These are phyloP conservation scores for Cladosporium sp. DNA, from an alignment of 2,329 filamentous ascomycete species.

Conservation along the genomic window DNA sequence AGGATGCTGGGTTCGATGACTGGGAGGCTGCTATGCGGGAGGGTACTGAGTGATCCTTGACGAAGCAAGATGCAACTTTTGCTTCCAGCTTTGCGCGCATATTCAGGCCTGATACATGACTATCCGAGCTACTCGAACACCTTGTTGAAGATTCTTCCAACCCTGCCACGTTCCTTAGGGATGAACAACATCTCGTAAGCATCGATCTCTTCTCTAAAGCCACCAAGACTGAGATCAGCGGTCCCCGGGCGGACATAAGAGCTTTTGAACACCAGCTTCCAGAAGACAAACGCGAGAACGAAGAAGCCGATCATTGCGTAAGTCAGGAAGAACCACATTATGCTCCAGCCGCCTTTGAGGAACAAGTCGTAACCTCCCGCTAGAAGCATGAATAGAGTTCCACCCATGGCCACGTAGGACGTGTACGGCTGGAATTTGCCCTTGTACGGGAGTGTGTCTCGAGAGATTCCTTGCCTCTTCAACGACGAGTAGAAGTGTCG, in stretches of 20 bases:
- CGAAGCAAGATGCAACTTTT: no score
- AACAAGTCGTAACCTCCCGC: slow-evolving; percentile 79
- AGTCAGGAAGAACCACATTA: slow-evolving; percentile 58
- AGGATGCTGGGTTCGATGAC: slow-evolving; percentile 43
- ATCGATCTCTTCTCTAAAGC: slow-evolving; percentile 11
- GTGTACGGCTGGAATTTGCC: slow-evolving; percentile 59
- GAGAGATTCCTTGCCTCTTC: slow-evolving; percentile 51
- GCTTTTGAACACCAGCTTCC: slow-evolving; percentile 15
- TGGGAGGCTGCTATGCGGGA: slow-evolving; percentile 1
- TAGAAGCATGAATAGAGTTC: slow-evolving; percentile 64
- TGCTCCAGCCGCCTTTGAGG: slow-evolving; percentile 65
- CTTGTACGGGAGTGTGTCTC: slow-evolving; percentile 43
- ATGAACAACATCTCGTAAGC: slow-evolving; percentile 5
- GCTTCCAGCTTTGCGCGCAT: no score
- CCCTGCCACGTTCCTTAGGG: not conserved
- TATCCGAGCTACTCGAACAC: slow-evolving; percentile 1
- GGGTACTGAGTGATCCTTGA: not conserved
- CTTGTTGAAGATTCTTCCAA: not conserved
- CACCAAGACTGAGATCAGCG: slow-evolving; percentile 13
- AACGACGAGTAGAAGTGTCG: slow-evolving; percentile 57
- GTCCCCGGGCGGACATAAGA: not conserved
- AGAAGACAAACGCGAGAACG: slow-evolving; percentile 8
- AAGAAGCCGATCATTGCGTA: slow-evolving; percentile 15
- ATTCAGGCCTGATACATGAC: not conserved
- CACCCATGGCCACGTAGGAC: slow-evolving; percentile 60